Percentiles rank a stretch among this genome's conserved stretches.
phyloP scores from a whole-genome alignment of 2,329 filamentous ascomycete genomes.

The Graphiopsis chlorocephala region DNA sequence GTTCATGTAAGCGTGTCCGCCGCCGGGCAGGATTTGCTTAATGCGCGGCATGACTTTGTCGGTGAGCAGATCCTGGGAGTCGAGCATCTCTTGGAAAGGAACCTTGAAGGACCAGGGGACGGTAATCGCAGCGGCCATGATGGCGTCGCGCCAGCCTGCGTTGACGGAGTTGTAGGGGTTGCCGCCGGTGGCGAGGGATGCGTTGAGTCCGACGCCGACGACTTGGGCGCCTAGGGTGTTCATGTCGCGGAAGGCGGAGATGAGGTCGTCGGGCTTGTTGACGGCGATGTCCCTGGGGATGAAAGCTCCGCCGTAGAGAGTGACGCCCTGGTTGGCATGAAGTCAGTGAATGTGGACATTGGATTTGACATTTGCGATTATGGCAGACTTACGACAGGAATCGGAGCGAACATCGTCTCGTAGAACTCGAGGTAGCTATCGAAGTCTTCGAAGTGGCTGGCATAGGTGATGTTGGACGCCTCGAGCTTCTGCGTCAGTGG shows the following conservation, averaged over 20 bases:
- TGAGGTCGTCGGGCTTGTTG: conserved; percentile 31
- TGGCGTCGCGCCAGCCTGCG: conserved; percentile 39
- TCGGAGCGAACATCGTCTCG: conserved; percentile 31
- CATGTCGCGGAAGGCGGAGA: conserved; percentile 34
- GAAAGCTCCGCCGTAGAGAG: conserved; percentile 30
- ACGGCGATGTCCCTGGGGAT: conserved; percentile 36
- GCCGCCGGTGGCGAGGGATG: conserved; percentile 34
- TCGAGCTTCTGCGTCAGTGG: conserved; percentile 46
- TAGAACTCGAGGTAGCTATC: conserved; percentile 35
- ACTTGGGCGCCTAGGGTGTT: conserved; percentile 36
- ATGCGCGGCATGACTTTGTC: conserved; percentile 39
- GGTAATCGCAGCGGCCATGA: conserved; percentile 37
- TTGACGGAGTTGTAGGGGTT: conserved; percentile 38
- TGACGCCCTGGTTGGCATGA: conserved; percentile 19
- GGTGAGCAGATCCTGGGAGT: conserved; percentile 39
- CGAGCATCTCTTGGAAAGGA: conserved; percentile 37
- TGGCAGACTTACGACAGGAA: conserved; percentile 30
- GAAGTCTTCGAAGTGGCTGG: conserved; percentile 30
- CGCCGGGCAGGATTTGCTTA: conserved; percentile 39
- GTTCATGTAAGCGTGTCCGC: conserved; percentile 35
- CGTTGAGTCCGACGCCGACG: conserved; percentile 41
- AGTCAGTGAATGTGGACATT: neutral
- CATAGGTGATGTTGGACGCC: conserved; percentile 35
- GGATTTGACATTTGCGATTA: neutral
- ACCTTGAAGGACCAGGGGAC: conserved; percentile 40